phyloP scores from a whole-genome alignment of 1,284 basidiomycete species.

The Calocybe gambosa region DNA sequence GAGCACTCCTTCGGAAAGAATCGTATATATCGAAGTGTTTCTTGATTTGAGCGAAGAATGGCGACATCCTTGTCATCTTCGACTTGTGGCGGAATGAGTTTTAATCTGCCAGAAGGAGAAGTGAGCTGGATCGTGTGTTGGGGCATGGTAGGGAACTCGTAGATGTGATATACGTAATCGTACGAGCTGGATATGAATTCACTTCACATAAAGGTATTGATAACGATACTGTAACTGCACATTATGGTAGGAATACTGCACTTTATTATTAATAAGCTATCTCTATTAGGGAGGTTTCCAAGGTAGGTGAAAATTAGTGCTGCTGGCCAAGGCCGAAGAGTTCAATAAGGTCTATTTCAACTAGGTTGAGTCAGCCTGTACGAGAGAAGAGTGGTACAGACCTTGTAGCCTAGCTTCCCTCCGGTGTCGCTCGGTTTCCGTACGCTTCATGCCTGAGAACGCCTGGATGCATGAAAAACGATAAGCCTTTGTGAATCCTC shows the following conservation, averaged over 20 bases:
- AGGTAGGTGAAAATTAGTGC: neutral
- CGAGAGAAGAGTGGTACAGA: constrained; percentile 18
- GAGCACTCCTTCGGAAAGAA: constrained; percentile 32
- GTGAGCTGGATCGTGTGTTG: constrained; percentile 23
- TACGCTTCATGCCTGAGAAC: constrained; percentile 70
- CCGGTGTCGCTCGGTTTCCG: constrained; percentile 64
- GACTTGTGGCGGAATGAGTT: constrained; percentile 29
- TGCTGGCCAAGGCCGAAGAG: constrained; percentile 46
- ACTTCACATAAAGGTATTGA: too few relatives aligned
- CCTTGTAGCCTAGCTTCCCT: constrained; percentile 73
- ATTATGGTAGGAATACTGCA: too few relatives aligned
- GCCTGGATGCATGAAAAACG: constrained; percentile 37
- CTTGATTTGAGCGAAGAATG: constrained; percentile 31
- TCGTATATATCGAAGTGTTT: constrained; percentile 30
- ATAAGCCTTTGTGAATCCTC: neutral
- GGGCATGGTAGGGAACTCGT: constrained; percentile 7
- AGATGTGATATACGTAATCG: too few relatives aligned
- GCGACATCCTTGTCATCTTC: constrained; percentile 31
- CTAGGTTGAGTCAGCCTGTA: neutral
- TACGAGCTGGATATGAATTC: too few relatives aligned
- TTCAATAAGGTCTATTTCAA: constrained; percentile 42
- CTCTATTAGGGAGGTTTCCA: neutral
- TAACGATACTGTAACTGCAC: too few relatives aligned
- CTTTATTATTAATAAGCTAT: too few relatives aligned
- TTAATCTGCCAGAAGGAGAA: constrained; percentile 34